Conservation (phyloP, 345 rosid species). For the Hypericum androsaemum region DNA sequence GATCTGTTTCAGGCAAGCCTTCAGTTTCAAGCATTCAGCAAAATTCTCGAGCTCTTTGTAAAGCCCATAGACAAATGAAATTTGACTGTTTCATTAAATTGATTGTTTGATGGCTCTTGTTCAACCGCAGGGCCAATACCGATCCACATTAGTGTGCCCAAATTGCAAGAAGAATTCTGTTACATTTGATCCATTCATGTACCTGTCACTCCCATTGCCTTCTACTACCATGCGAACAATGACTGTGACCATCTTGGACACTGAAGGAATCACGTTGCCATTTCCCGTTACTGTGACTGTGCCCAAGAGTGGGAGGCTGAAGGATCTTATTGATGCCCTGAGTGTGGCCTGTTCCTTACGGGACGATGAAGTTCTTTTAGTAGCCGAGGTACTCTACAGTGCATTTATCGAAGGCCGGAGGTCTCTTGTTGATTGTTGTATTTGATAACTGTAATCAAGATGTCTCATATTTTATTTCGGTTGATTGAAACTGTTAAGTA, state of each 20-base stretch:
- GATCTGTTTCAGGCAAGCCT: constrained; percentile 21
- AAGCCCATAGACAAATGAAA: no score
- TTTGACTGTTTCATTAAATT: no score
- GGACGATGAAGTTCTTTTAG: constrained; percentile 13
- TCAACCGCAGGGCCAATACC: constrained; percentile 17
- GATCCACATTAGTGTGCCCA: constrained; percentile 14
- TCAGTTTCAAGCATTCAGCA: neutral
- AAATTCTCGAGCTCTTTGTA: no score
- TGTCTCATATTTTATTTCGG: neutral
- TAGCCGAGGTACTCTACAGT: constrained; percentile 16
- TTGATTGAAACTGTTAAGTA: neutral
- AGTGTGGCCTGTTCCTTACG: constrained; percentile 17
- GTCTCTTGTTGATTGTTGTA: no score
- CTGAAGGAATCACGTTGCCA: constrained; percentile 13
- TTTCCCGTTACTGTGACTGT: constrained; percentile 16
- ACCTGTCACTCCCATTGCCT: constrained; percentile 18
- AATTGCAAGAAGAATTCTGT: constrained; percentile 16
- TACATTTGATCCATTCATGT: constrained; percentile 24
- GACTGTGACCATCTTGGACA: constrained; percentile 17
- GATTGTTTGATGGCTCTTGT: neutral
- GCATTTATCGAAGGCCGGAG: no score
- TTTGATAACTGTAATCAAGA: neutral
- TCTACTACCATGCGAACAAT: constrained; percentile 18
- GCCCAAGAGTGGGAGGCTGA: constrained; percentile 16
- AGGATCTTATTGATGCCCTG: constrained; percentile 19